Conservation (phyloP, 768 basidiomycete genomes). For the Amanita inopinata region DNA sequence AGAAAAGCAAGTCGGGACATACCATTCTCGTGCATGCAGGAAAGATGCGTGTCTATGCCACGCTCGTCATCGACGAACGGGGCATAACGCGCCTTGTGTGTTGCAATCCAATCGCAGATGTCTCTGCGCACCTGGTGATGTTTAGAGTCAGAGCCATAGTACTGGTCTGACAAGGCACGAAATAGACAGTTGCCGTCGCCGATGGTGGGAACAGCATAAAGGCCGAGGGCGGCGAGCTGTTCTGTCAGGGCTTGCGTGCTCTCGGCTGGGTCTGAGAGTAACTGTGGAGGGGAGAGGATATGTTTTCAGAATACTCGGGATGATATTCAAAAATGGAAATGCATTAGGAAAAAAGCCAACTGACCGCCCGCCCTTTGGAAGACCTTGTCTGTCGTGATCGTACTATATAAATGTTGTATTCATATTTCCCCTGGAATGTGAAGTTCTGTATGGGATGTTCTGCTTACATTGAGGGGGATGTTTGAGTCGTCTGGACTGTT, state of each 20-base stretch:
- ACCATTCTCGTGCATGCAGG: slow-evolving; percentile 76
- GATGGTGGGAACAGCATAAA: slow-evolving; percentile 80
- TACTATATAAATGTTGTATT: slow-evolving; percentile 16
- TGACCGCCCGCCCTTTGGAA: slow-evolving; percentile 25
- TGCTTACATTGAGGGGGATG: slow-evolving; percentile 8
- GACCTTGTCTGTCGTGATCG: slow-evolving; percentile 31
- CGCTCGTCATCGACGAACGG: slow-evolving; percentile 82
- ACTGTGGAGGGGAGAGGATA: slow-evolving; percentile 16
- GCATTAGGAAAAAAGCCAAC: slow-evolving; percentile 6
- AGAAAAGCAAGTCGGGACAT: slow-evolving; percentile 16
- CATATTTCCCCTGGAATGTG: no score
- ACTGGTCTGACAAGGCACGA: slow-evolving; percentile 81
- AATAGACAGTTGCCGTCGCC: slow-evolving; percentile 95
- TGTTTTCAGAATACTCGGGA: background rate
- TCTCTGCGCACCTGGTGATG: slow-evolving; percentile 63
- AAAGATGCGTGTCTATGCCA: slow-evolving; percentile 62
- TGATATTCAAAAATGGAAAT: slow-evolving; percentile 6
- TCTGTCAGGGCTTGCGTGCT: slow-evolving; percentile 57
- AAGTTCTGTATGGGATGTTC: no score
- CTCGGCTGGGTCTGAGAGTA: slow-evolving; percentile 49
- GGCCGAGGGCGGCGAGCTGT: slow-evolving; percentile 68
- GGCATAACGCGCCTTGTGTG: slow-evolving; percentile 62
- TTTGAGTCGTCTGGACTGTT: slow-evolving; percentile 3
- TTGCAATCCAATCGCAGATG: slow-evolving; percentile 76
- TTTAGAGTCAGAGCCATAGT: slow-evolving; percentile 62